Percentiles rank a stretch among this genome's conserved stretches.
These are phyloP conservation scores for Hyaloscypha bicolor DNA, from an alignment of 495 filamentous ascomycete genomes.

Conservation along the genomic window DNA sequence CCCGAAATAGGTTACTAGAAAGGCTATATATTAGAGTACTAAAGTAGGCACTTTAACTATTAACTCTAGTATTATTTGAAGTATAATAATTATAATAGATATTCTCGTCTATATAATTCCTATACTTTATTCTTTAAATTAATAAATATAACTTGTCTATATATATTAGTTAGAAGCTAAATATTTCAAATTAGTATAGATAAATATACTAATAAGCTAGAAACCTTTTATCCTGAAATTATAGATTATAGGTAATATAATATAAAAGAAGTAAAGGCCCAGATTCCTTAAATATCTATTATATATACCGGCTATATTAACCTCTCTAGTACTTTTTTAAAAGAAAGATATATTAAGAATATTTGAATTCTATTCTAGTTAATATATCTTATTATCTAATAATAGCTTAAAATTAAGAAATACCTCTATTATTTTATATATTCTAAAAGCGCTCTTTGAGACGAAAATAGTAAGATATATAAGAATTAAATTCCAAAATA, in stretches of 20 bases:
- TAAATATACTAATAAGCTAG: not conserved
- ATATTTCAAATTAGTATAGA: not conserved
- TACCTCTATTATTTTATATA: not conserved
- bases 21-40: too few relatives aligned
- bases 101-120: too few relatives aligned
- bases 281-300: not conserved
- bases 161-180: not conserved
- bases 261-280: not conserved
- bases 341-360: not conserved
- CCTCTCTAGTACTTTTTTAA: not conserved
- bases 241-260: not conserved
- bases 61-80: too few relatives aligned
- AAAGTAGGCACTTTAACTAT: too few relatives aligned
- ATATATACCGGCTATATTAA: not conserved
- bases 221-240: not conserved
- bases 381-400: not conserved
- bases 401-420: not conserved
- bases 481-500: not conserved
- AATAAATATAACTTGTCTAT: too few relatives aligned
- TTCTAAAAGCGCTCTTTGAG: not conserved
- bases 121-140: too few relatives aligned
- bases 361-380: not conserved
- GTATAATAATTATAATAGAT: too few relatives aligned
- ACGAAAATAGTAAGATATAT: not conserved
- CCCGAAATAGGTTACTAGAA: too few relatives aligned